Conservation (phyloP, 148 eudicot species). For the Heliosperma pusillum region DNA sequence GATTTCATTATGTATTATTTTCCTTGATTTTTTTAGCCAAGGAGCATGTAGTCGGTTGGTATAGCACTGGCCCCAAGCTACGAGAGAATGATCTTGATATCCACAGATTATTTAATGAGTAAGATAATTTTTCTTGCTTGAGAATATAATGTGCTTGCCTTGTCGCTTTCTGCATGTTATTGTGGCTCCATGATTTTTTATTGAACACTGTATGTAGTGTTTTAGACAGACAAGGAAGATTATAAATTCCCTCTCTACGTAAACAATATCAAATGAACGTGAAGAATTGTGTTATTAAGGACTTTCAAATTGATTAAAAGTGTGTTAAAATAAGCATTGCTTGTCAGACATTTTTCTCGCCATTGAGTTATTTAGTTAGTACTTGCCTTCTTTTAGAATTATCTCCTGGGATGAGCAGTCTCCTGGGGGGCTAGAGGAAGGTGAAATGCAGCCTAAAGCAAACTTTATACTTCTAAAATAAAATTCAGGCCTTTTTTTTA, state of each 20-base stretch:
- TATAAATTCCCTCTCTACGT: no score
- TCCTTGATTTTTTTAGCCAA: constrained; percentile 51
- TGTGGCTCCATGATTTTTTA: background rate
- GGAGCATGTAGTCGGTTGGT: constrained; percentile 99
- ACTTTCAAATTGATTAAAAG: background rate
- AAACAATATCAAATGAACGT: background rate
- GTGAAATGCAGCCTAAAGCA: background rate
- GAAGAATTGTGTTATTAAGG: background rate
- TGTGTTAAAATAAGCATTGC: background rate
- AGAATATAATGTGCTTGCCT: background rate
- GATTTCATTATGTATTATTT: background rate
- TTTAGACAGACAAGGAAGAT: no score
- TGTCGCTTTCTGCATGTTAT: background rate
- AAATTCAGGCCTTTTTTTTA: background rate
- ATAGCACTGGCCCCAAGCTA: constrained; percentile 95
- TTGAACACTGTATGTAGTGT: no score
- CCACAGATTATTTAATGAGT: constrained; percentile 86
- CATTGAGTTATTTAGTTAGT: background rate
- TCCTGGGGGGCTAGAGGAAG: background rate
- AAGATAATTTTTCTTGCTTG: constrained; percentile 29
- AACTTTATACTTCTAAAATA: background rate
- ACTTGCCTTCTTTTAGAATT: background rate
- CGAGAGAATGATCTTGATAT: constrained; percentile 81
- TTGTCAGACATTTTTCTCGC: background rate
- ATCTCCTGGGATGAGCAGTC: background rate